These are phyloP conservation scores for Trapa incisa DNA, from an alignment of 345 rosid genomes.

Conservation along the genomic window DNA sequence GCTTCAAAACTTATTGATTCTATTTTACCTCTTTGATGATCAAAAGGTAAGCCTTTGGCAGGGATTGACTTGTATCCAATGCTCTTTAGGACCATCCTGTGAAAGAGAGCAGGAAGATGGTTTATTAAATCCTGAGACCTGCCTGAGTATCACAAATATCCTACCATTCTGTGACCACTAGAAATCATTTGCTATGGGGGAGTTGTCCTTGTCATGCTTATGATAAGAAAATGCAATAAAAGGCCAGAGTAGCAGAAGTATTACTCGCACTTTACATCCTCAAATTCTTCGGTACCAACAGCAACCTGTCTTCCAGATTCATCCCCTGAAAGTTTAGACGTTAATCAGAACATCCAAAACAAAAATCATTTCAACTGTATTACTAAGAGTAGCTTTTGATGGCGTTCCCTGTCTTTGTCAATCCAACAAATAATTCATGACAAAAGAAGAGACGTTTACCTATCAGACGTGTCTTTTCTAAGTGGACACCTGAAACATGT, in stretches of 20 bases:
- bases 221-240: not conserved
- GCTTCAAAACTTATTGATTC: not conserved
- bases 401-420: not conserved
- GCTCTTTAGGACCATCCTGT: constrained; percentile 78
- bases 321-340: constrained; percentile 32
- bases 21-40: constrained; percentile 55
- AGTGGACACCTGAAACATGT: constrained; percentile 49
- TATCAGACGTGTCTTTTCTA: constrained; percentile 73
- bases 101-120: constrained; percentile 4
- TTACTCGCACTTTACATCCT: constrained; percentile 71
- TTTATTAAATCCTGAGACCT: not conserved
- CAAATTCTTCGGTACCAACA: constrained; percentile 63
- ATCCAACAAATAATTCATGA: not conserved
- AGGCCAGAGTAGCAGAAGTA: constrained; percentile 5
- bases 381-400: not conserved
- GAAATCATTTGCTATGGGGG: not conserved
- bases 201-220: not conserved
- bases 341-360: not conserved
- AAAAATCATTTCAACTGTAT: not conserved
- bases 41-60: constrained; percentile 62
- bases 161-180: not conserved
- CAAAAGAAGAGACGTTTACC: constrained; percentile 21
- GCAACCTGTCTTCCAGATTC: constrained; percentile 70
- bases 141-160: not conserved
- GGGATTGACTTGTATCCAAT: constrained; percentile 87